These are phyloP conservation scores for Cyphellophora attinorum DNA, from an alignment of 2,329 filamentous ascomycete genomes.

Conservation along the genomic window DNA sequence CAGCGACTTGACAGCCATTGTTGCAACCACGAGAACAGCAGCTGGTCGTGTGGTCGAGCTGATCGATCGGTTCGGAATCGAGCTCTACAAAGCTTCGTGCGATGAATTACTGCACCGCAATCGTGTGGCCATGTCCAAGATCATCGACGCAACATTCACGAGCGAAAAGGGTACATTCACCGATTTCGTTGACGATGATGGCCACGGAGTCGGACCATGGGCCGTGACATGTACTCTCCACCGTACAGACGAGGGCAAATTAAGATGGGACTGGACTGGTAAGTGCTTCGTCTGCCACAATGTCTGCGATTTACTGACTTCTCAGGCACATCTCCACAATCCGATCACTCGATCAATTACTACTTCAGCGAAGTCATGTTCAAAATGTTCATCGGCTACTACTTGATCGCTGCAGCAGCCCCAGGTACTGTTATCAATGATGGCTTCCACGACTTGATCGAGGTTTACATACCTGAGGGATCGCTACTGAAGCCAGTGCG, in stretches of 20 bases:
- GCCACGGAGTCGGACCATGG: constrained; percentile 36
- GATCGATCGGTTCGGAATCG: constrained; percentile 33
- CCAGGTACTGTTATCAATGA: constrained; percentile 42
- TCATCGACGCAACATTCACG: constrained; percentile 37
- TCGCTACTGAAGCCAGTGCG: constrained; percentile 37
- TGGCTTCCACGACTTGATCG: constrained; percentile 41
- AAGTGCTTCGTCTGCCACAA: constrained; percentile 1
- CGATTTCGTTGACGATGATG: constrained; percentile 42
- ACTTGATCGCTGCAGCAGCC: constrained; percentile 39
- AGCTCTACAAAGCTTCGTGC: constrained; percentile 37
- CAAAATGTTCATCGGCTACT: constrained; percentile 43
- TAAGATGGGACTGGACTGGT: constrained; percentile 36
- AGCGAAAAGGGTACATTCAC: constrained; percentile 34
- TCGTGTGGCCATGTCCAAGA: constrained; percentile 32
- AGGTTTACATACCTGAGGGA: constrained; percentile 37
- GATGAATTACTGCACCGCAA: constrained; percentile 36
- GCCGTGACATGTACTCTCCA: constrained; percentile 38
- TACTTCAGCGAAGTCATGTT: constrained; percentile 42
- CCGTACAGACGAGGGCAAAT: constrained; percentile 31
- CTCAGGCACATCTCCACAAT: constrained; percentile 37
- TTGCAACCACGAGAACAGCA: constrained; percentile 38
- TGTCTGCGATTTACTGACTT: too few species aligned
- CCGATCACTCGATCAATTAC: constrained; percentile 38
- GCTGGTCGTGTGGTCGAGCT: constrained; percentile 36
- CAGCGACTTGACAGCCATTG: constrained; percentile 37